Percentiles rank a stretch among this genome's conserved stretches.
Evolutionary conservation across 1,139 yeast genomes (phyloP).

Genomic region (Suhomyces chickasaworum): DNA sequence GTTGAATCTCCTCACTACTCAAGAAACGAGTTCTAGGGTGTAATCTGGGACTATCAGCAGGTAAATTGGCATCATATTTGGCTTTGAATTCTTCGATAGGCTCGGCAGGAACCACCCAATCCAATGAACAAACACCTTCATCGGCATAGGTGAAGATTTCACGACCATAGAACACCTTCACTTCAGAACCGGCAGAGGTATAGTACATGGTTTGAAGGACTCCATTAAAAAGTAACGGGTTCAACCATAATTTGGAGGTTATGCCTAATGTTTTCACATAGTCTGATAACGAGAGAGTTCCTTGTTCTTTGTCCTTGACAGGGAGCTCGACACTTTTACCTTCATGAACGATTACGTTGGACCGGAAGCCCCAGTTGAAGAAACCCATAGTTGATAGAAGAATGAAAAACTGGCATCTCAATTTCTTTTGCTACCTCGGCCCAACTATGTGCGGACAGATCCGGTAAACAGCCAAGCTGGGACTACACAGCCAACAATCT

Average conservation of each 20-base stretch:
- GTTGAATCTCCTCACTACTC: conserved; percentile 38
- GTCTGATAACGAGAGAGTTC: conserved; percentile 20
- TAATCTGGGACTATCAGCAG: conserved; percentile 69
- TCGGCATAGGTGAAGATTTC: conserved; percentile 62
- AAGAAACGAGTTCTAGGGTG: conserved; percentile 81
- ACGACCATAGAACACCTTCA: conserved; percentile 74
- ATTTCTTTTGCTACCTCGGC: neutral
- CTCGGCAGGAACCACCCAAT: conserved; percentile 66
- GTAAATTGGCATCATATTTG: conserved; percentile 55
- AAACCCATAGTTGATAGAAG: conserved; percentile 16
- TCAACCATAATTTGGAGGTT: conserved; percentile 48
- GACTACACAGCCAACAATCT: neutral
- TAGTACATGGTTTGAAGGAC: conserved; percentile 73
- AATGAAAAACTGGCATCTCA: neutral
- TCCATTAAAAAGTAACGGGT: conserved; percentile 72
- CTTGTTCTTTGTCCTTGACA: conserved; percentile 19
- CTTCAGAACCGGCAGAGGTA: conserved; percentile 51
- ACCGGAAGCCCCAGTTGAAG: conserved; percentile 44
- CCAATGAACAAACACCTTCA: conserved; percentile 73
- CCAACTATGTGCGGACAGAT: neutral
- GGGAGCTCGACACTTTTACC: conserved; percentile 23
- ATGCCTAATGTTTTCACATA: conserved; percentile 29
- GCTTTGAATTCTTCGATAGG: conserved; percentile 50
- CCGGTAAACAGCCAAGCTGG: neutral
- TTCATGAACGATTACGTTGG: conserved; percentile 35